Base-by-base conservation (phyloP, 164 flowering plant species). In the Vitis amurensis region DNA sequence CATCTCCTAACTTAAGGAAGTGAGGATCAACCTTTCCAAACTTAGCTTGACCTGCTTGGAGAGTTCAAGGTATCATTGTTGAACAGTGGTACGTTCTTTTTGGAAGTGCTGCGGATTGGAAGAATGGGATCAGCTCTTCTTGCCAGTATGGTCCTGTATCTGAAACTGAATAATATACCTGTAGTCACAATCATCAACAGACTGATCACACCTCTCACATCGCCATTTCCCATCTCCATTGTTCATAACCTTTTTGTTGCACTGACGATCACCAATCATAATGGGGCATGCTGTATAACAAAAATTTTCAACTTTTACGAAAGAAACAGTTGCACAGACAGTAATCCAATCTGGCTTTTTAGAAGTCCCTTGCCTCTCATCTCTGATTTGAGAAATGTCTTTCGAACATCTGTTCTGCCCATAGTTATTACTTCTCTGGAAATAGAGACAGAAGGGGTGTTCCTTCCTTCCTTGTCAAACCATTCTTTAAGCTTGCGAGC, bases 221-320 rank as follows among this genome's bases (percentile, higher is more conserved):
- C 83, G 76, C 95, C 96, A 96, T 76, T 68, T 87, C 50, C 99
- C 99, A 83, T 96, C 98, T 8, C 97, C 99, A 78, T 96, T 88
- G 70, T 96, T 89, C 27, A 77, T 82, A 27, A 92, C 98, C 77
- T 93, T 96, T 79, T 96, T 96, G 84, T 63, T 88, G 86, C 99
- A 96, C 57, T 84, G 86, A 6, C 97, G 79, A 69, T 93, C 99
- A 11, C 92, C 99, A 67, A 80, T 82, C 88, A 80, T 80, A 59
- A 86, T 37, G 29, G 98, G 98, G 67, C 99, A 96, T 9, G 99
- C 99, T 23, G 91, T 85, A 56, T 96, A 96, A 76, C 96, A n/a
- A 93, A 79, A 96, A 93, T 77, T 92, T 29, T 93, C 99, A 37
- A 67, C 60, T 74, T 91, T 93, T 14, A 93, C 68, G 59, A 81